These are phyloP conservation scores for Thelephora terrestris DNA, from an alignment of 1,284 basidiomycete genomes.

Conservation along the genomic window DNA sequence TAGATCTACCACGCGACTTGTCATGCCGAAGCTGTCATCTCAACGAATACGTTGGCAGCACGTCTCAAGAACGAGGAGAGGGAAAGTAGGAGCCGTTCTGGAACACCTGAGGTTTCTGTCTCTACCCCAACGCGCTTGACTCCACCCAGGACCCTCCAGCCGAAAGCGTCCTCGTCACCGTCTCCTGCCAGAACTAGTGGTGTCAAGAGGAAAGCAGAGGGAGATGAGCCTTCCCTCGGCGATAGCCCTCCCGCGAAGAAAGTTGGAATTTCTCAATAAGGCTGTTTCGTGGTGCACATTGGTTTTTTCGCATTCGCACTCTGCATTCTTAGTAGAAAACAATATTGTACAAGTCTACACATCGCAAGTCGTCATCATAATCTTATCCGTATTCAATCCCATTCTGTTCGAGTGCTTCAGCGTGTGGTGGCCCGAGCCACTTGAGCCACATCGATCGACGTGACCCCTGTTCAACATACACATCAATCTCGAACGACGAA, in stretches of 20 bases:
- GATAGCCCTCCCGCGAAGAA: slow-evolving; percentile 21
- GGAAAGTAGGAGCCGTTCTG: slow-evolving; percentile 52
- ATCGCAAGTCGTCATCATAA: neutral
- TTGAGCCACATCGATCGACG: no score
- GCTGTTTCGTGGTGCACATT: neutral
- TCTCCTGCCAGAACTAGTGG: slow-evolving; percentile 41
- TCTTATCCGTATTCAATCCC: no score
- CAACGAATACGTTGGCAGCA: slow-evolving; percentile 51
- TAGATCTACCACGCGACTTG: slow-evolving; percentile 90
- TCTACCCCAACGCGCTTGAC: slow-evolving; percentile 26
- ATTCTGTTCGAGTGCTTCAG: no score
- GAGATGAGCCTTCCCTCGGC: slow-evolving; percentile 25
- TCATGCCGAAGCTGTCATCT: slow-evolving; percentile 66
- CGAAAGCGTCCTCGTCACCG: slow-evolving; percentile 28
- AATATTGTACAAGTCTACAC: neutral
- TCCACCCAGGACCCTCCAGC: slow-evolving; percentile 28
- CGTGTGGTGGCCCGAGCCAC: no score
- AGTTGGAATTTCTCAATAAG: slow-evolving; percentile 12
- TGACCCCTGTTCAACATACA: no score
- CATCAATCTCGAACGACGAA: no score
- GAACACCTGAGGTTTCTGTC: slow-evolving; percentile 48
- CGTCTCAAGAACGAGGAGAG: slow-evolving; percentile 48
- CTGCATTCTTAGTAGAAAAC: neutral
- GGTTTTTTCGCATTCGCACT: neutral
- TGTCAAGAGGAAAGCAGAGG: slow-evolving; percentile 62